These are phyloP conservation scores for Capsicum baccatum DNA, from an alignment of 257 asterid species.

Conservation along the genomic window DNA sequence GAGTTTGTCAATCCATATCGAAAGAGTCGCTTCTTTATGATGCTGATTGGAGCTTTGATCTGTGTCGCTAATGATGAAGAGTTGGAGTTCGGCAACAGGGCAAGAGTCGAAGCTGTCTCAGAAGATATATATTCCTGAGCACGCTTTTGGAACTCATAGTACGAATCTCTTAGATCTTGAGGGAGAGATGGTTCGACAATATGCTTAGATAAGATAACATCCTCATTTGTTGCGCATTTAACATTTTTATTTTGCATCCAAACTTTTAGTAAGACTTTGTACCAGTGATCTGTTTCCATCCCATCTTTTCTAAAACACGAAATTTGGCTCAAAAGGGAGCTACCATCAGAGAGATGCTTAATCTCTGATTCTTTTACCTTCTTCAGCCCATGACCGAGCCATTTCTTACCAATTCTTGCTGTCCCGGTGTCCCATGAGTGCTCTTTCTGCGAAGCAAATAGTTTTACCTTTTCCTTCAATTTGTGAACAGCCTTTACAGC, in stretches of 20 bases:
- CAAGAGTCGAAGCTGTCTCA: slow-evolving; percentile 75
- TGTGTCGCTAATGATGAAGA: slow-evolving; percentile 49
- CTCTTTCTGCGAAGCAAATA: slow-evolving; percentile 74
- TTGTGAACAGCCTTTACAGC: slow-evolving; percentile 82
- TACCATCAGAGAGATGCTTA: slow-evolving; percentile 61
- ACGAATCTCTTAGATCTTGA: slow-evolving; percentile 68
- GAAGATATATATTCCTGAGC: slow-evolving; percentile 67
- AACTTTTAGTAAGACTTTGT: slow-evolving; percentile 66
- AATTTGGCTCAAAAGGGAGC: slow-evolving; percentile 62
- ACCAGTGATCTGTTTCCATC: slow-evolving; percentile 96
- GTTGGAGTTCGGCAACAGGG: slow-evolving; percentile 57
- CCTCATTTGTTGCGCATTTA: slow-evolving; percentile 52
- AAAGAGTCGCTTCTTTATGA: slow-evolving; percentile 64
- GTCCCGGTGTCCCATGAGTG: slow-evolving; percentile 80
- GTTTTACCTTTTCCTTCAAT: slow-evolving; percentile 71
- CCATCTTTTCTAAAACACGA: slow-evolving; percentile 75
- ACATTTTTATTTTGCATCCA: slow-evolving; percentile 76
- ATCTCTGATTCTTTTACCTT: slow-evolving; percentile 95
- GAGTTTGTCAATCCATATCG: slow-evolving; percentile 75
- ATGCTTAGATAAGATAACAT: slow-evolving; percentile 56
- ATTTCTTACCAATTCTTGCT: slow-evolving; percentile 78
- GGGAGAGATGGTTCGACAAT: slow-evolving; percentile 86
- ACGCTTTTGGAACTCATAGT: slow-evolving; percentile 65
- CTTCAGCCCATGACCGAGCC: slow-evolving; percentile 88
- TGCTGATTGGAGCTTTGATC: slow-evolving; percentile 63